Conservation (phyloP, 768 basidiomycete species). For the Rhodotorula graminis region DNA sequence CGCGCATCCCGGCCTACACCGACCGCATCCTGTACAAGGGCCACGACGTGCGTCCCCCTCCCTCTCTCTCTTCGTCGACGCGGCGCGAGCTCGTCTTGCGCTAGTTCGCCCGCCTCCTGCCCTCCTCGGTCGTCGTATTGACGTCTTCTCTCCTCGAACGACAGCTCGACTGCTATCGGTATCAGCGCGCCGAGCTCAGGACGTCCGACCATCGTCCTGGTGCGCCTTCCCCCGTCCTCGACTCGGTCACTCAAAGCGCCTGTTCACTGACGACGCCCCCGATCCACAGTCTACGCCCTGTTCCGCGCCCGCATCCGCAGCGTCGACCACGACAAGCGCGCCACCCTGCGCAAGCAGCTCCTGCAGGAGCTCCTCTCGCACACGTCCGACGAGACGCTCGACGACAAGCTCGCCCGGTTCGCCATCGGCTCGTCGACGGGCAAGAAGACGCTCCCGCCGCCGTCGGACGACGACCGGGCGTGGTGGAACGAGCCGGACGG, state of each 20-base stretch:
- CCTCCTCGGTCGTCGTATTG: no score
- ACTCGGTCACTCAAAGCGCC: background rate
- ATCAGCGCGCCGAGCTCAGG: conserved; percentile 75
- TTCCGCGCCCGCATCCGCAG: conserved; percentile 73
- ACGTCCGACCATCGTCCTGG: conserved; percentile 97
- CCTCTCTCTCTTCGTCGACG: background rate
- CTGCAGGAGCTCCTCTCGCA: conserved; percentile 19
- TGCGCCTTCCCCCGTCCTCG: conserved; percentile 41
- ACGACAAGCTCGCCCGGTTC: conserved; percentile 17
- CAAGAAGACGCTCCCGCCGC: conserved; percentile 14
- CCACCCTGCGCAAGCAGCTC: conserved; percentile 19
- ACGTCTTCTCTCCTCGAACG: no score
- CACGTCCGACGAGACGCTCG: conserved; percentile 14
- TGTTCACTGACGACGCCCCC: background rate
- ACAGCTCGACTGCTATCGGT: conserved; percentile 65
- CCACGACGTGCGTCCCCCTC: conserved; percentile 44
- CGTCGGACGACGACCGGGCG: conserved; percentile 18
- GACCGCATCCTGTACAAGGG: conserved; percentile 92
- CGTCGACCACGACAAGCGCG: conserved; percentile 65
- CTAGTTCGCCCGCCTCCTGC: no score
- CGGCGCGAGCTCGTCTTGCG: background rate
- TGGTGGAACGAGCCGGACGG: conserved; percentile 31
- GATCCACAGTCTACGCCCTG: conserved; percentile 66
- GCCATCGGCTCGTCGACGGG: background rate
- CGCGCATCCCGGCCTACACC: conserved; percentile 95